These are phyloP conservation scores for Candida coquimbonensis DNA, from an alignment of 805 yeast species.

Conservation along the genomic window DNA sequence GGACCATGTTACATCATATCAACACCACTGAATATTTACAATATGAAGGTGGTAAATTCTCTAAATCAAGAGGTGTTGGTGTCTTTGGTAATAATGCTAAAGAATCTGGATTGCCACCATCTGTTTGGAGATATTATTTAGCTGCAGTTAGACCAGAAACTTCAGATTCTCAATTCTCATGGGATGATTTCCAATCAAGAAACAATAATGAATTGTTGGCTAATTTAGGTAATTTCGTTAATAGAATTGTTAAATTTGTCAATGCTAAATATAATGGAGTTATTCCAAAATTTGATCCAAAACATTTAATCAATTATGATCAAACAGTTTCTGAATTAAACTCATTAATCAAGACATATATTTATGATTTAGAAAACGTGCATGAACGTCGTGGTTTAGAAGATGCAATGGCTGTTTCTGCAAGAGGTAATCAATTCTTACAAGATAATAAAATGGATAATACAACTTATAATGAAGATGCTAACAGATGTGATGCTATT, in stretches of 20 bases:
- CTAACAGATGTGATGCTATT: constrained; percentile 84
- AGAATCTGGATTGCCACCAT: constrained; percentile 83
- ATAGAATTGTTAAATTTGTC: constrained; percentile 85
- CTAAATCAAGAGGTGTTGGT: constrained; percentile 96
- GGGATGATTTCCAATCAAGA: constrained; percentile 92
- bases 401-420: constrained; percentile 81
- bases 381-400: constrained; percentile 87
- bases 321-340: constrained; percentile 51
- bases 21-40: constrained; percentile 95
- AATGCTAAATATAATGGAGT: constrained; percentile 89
- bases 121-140: constrained; percentile 97
- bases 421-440: constrained; percentile 90
- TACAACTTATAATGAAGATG: constrained; percentile 64
- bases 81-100: constrained; percentile 97
- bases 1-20: constrained; percentile 89
- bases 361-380: constrained; percentile 66
- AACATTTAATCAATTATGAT: constrained; percentile 41
- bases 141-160: constrained; percentile 92
- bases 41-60: constrained; percentile 96
- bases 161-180: constrained; percentile 93
- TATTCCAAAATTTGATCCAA: constrained; percentile 57
- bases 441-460: constrained; percentile 96
- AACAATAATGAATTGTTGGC: constrained; percentile 93
- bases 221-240: constrained; percentile 93
- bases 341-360: constrained; percentile 51